phyloP scores from a whole-genome alignment of 129 eudicot genomes.

The Erigeron canadensis region DNA sequence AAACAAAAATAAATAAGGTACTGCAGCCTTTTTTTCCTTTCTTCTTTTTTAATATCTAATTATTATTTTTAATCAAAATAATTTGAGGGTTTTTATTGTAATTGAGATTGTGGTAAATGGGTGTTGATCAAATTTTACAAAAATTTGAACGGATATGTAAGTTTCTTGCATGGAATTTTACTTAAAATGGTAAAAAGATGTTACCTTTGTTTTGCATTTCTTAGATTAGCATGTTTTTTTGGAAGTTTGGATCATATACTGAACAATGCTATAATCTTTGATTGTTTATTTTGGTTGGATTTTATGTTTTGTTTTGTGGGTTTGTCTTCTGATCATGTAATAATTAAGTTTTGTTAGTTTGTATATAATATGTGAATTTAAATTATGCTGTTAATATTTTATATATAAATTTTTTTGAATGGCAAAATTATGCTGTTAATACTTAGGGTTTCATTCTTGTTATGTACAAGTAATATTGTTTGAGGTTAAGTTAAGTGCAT shows the following conservation, averaged over 20 bases:
- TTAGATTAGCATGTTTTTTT: background rate
- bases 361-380: background rate
- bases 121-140: constrained; percentile 11
- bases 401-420: too few relatives aligned
- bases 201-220: constrained; percentile 4
- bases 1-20: too few relatives aligned
- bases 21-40: too few relatives aligned
- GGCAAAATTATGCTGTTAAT: constrained; percentile 2
- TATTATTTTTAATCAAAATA: too few relatives aligned
- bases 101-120: background rate
- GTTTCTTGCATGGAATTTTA: background rate
- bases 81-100: background rate
- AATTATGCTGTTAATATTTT: constrained; percentile 9
- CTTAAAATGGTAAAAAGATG: background rate
- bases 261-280: constrained; percentile 3
- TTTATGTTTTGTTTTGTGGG: background rate
- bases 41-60: too few relatives aligned
- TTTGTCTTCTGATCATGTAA: background rate
- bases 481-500: too few relatives aligned
- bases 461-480: background rate
- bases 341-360: constrained; percentile 4
- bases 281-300: background rate
- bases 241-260: background rate
- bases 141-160: background rate
- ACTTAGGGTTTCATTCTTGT: constrained; percentile 1